phyloP scores from a whole-genome alignment of 78 protist species.

The Chrysochromulina tobinii region DNA sequence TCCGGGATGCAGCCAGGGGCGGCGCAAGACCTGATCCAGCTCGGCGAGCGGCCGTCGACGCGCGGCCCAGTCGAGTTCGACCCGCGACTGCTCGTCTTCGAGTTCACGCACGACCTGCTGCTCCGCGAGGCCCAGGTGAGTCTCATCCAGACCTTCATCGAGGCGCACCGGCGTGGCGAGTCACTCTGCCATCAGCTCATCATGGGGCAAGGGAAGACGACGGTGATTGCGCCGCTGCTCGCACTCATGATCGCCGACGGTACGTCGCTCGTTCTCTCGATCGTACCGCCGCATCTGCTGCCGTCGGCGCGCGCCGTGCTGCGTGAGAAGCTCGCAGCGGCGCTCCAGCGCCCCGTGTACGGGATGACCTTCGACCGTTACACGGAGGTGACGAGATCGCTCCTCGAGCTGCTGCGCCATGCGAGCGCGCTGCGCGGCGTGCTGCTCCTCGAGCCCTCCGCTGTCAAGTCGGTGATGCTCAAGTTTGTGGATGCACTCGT shows the following conservation, averaged over 20 bases:
- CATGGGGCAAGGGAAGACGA: conserved; percentile 86
- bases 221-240: conserved; percentile 77
- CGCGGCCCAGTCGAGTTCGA: background rate
- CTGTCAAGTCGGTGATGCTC: conserved; percentile 64
- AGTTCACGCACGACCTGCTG: background rate
- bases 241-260: conserved; percentile 70
- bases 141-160: background rate
- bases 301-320: conserved; percentile 1
- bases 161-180: background rate
- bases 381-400: background rate
- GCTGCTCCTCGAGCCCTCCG: background rate
- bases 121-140: background rate
- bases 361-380: conserved; percentile 54
- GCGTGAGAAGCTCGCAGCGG: background rate
- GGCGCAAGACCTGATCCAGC: no score
- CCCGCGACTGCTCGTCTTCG: background rate
- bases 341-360: conserved; percentile 42
- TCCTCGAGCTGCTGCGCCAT: background rate
- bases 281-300: conserved; percentile 12
- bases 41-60: background rate
- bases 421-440: background rate
- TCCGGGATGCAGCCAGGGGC: no score
- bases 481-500: conserved; percentile 65
- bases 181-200: conserved; percentile 68
- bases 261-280: background rate